Evolutionary conservation across 1,284 basidiomycete genomes (phyloP).

Genomic region (Butyriboletus appendiculatus): DNA sequence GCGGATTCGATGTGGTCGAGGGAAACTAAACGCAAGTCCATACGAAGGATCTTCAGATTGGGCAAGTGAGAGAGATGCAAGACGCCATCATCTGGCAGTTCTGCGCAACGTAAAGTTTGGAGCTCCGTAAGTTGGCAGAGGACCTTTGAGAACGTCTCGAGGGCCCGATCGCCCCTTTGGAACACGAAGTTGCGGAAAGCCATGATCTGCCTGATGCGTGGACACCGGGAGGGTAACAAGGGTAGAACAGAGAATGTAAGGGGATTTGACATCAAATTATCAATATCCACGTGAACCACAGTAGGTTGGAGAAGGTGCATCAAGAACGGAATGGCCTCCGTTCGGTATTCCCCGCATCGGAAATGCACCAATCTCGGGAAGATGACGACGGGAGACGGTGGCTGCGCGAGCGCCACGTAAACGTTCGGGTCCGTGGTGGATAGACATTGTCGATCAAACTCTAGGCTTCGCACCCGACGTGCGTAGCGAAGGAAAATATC

Average conservation of each 20-base stretch:
- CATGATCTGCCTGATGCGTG: constrained; percentile 30
- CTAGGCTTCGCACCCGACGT: constrained; percentile 31
- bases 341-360: constrained; percentile 28
- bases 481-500: constrained; percentile 32
- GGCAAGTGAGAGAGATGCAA: constrained; percentile 22
- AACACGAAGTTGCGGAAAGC: constrained; percentile 33
- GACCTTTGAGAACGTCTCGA: constrained; percentile 25
- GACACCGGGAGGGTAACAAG: constrained; percentile 21
- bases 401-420: constrained; percentile 19
- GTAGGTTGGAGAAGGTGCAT: constrained; percentile 26
- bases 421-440: constrained; percentile 24
- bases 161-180: constrained; percentile 23
- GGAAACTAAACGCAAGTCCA: constrained; percentile 28
- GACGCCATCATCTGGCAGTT: constrained; percentile 26
- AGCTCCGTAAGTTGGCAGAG: constrained; percentile 27
- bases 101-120: constrained; percentile 29
- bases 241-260: constrained; percentile 23
- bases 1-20: constrained; percentile 23
- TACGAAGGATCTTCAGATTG: constrained; percentile 28
- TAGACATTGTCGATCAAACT: constrained; percentile 30
- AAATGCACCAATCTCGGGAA: constrained; percentile 28
- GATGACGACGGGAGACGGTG: constrained; percentile 20
- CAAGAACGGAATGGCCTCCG: constrained; percentile 25
- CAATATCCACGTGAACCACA: constrained; percentile 30
- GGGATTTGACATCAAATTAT: constrained; percentile 31